A percentile compares a stretch with the other conserved stretches of the same genome.
These are phyloP conservation scores for Ramalina intermedia DNA, from an alignment of 495 filamentous ascomycete genomes.

Conservation along the genomic window DNA sequence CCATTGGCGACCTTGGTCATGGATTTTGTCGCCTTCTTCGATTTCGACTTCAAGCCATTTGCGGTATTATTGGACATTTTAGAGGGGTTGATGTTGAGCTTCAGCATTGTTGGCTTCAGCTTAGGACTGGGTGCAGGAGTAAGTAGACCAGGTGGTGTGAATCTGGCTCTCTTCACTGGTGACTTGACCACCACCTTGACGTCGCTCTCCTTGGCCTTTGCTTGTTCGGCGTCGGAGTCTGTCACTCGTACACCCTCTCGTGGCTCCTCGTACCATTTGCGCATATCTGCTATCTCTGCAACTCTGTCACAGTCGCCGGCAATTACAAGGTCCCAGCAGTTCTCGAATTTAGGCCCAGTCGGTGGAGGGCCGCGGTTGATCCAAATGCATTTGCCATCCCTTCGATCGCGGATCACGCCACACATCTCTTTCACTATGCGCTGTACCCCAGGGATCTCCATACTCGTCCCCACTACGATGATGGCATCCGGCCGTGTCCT, in stretches of 20 bases:
- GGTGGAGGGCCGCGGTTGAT: conserved; percentile 82
- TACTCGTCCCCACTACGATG: conserved; percentile 84
- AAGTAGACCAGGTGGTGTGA: conserved; percentile 34
- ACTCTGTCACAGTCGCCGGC: conserved; percentile 79
- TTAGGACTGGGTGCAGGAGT: conserved; percentile 47
- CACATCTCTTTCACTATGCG: conserved; percentile 87
- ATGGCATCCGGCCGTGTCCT: conserved; percentile 76
- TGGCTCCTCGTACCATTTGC: conserved; percentile 55
- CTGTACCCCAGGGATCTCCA: conserved; percentile 87
- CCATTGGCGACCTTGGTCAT: conserved; percentile 8
- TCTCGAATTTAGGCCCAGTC: conserved; percentile 66
- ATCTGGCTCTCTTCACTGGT: conserved; percentile 22
- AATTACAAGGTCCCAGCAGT: conserved; percentile 85
- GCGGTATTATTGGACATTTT: conserved; percentile 2
- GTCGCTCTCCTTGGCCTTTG: conserved; percentile 18
- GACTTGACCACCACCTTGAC: conserved; percentile 30
- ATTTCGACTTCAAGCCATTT: conserved; percentile 5
- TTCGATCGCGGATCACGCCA: conserved; percentile 55
- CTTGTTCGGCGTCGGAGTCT: conserved; percentile 25
- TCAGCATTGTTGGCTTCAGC: conserved; percentile 32
- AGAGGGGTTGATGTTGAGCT: conserved; percentile 14
- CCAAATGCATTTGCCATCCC: conserved; percentile 87
- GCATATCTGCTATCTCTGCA: conserved; percentile 57
- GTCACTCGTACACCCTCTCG: conserved; percentile 31
- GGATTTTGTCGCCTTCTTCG: conserved; percentile 12